Base-by-base conservation (phyloP, 176 grass and related monocot genomes). In the Zea luxurians region DNA sequence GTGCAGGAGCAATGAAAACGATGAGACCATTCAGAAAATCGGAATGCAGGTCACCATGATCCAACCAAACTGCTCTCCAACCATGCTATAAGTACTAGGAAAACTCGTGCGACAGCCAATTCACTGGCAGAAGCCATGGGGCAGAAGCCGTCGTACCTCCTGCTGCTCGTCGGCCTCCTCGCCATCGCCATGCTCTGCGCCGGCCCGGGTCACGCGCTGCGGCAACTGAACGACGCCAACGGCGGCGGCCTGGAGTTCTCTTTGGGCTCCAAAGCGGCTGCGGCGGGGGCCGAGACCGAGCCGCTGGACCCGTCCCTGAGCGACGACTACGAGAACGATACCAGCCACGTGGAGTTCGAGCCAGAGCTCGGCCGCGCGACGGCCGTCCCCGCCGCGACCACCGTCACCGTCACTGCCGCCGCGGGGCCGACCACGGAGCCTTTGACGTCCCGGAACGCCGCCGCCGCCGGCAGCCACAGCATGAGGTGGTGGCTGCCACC, bases 401-500 rank as follows among this genome's bases (percentile, higher is more conserved):
- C 59, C 34, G 9, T 37, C 43, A 17, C 59, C 27, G 5, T 46
- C 44, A 44, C 64, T 3, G 43, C 60, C 3, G 13, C 74, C 13
- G 35, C 36, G 42, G 65, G 64, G 4, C 75, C 62, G 6, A 55
- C 70, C 6, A 48, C 70, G 1, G 76, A 42, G 0, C 64, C 86
- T 0, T 40, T 48, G n/a, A 70, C 1, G 48, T 41, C 16, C 1
- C 20, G 34, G 34, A 58, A 55, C 37, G 61, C 46, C 18, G 65
- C 42, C 4, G 41, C 27, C 9, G 64, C 48, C 2, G 63, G 69
- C 64, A 75, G 16, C 38, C 40, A 11, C 44, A 88, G 82, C 77
- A 89, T 84, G 87, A 89, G 81, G 78, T 85, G 87, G 87, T 89
- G 87, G 87, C 73, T 89, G 82, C 87, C 87, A 2, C 87, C 82